phyloP scores from a whole-genome alignment of 2,329 filamentous ascomycete genomes.

The Thermomyces lanuginosus region DNA sequence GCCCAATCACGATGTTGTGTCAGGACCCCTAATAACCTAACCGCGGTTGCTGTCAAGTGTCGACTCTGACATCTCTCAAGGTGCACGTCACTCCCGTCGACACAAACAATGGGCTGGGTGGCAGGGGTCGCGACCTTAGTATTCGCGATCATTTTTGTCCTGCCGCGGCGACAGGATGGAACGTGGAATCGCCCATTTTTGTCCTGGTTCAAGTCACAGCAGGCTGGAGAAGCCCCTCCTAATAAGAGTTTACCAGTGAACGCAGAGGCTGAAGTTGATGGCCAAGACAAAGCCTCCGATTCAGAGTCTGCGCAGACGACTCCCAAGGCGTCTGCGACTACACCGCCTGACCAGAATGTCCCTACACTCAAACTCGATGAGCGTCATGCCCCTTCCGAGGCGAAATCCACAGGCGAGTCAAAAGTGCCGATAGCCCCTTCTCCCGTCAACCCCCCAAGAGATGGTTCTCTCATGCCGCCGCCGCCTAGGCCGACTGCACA shows the following conservation, averaged over 20 bases:
- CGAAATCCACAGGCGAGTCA: too few species aligned
- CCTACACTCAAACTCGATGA: conserved; percentile 19
- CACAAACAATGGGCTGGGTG: conserved; percentile 26
- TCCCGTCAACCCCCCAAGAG: too few species aligned
- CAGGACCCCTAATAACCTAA: too few species aligned
- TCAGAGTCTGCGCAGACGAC: conserved; percentile 16
- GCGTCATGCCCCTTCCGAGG: too few species aligned
- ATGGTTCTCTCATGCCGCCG: conserved; percentile 17
- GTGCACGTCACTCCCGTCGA: too few species aligned
- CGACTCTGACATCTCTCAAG: too few species aligned
- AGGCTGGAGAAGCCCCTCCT: background rate
- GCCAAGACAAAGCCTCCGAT: conserved; percentile 6
- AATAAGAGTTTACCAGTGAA: conserved; percentile 1
- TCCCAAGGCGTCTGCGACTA: conserved; percentile 20
- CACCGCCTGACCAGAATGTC: conserved; percentile 13
- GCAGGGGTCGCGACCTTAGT: conserved; percentile 24
- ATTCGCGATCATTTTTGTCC: conserved; percentile 23
- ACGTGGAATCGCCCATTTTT: conserved; percentile 15
- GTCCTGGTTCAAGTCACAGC: conserved; percentile 3
- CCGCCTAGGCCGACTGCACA: conserved; percentile 12
- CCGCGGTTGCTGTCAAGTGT: too few species aligned
- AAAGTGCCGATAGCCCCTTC: too few species aligned
- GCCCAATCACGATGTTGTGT: too few species aligned
- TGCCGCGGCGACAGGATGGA: conserved; percentile 21
- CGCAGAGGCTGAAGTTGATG: background rate